A percentile compares a stretch with the other conserved stretches of the same genome.
Evolutionary conservation across 345 rosid genomes (phyloP).

Genomic region (Corymbia maculata): DNA sequence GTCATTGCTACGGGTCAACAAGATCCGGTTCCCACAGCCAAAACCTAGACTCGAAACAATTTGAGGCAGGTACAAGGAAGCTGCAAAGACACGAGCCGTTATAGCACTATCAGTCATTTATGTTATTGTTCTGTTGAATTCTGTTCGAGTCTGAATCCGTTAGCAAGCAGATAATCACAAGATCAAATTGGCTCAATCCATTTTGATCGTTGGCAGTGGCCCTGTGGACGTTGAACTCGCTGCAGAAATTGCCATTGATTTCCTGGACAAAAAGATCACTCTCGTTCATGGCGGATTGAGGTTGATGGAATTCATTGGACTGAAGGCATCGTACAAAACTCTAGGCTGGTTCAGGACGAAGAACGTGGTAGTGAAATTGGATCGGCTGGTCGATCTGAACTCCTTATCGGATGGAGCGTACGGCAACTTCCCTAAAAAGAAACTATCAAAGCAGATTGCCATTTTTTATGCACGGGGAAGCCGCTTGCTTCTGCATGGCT

Average conservation of each 20-base stretch:
- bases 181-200: constrained; percentile 13
- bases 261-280: constrained; percentile 40
- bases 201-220: constrained; percentile 31
- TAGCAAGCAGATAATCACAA: constrained; percentile 13
- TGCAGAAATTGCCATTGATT: constrained; percentile 30
- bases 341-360: constrained; percentile 41
- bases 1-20: constrained; percentile 30
- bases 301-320: constrained; percentile 45
- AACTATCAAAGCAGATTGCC: constrained; percentile 38
- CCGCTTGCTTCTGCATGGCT: constrained; percentile 49
- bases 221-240: constrained; percentile 37
- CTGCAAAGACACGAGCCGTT: background rate
- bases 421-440: constrained; percentile 14
- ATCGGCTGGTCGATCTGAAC: constrained; percentile 17
- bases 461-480: constrained; percentile 41
- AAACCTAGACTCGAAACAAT: constrained; percentile 16
- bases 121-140: background rate
- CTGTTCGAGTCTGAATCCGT: background rate
- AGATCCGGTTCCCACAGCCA: constrained; percentile 13
- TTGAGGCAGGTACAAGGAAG: constrained; percentile 9
- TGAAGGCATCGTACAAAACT: constrained; percentile 39
- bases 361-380: constrained; percentile 32
- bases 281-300: constrained; percentile 46
- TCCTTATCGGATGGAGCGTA: constrained; percentile 1
- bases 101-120: background rate